A percentile compares a stretch with the other conserved stretches of the same genome.
Conservation (phyloP, 352 stramenopile genomes). For the Phytophthora capsici region DNA sequence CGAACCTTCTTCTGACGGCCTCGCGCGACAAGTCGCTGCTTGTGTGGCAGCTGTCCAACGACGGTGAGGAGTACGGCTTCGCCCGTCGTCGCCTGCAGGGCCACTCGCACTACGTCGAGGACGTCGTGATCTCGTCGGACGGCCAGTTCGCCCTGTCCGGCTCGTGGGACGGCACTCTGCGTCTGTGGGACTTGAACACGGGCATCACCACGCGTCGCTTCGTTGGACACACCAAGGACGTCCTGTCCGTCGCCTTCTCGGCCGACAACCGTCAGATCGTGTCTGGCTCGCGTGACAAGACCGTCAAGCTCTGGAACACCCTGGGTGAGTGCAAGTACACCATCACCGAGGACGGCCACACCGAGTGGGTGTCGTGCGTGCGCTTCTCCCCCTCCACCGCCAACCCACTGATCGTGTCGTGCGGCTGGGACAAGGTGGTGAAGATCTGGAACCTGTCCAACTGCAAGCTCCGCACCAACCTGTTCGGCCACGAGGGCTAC, state of each 20-base stretch:
- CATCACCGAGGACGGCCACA: constrained; percentile 98
- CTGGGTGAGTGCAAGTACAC: constrained; percentile 99
- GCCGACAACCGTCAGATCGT: constrained; percentile 99
- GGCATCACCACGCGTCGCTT: constrained; percentile 99
- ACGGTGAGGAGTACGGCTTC: constrained; percentile 98
- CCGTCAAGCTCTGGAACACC: constrained; percentile 99
- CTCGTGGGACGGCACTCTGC: constrained; percentile 99
- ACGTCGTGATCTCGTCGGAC: constrained; percentile 99
- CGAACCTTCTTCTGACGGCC: constrained; percentile 98
- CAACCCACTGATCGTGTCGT: constrained; percentile 98
- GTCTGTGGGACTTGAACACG: constrained; percentile 99
- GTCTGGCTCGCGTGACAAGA: constrained; percentile 98
- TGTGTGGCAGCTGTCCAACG: constrained; percentile 91
- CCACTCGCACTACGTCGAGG: constrained; percentile 99
- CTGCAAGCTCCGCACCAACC: constrained; percentile 99
- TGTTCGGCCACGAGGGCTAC: constrained; percentile 99
- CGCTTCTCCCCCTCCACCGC: constrained; percentile 97
- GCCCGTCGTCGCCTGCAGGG: constrained; percentile 96
- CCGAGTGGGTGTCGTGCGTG: constrained; percentile 99
- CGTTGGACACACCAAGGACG: constrained; percentile 99
- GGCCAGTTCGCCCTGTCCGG: constrained; percentile 99
- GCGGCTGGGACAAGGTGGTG: constrained; percentile 99
- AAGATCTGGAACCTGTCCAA: constrained; percentile 99
- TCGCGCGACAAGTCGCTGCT: constrained; percentile 97
- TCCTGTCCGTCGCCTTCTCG: constrained; percentile 99